Evolutionary conservation across 2,329 filamentous ascomycete genomes (phyloP), one percentile per base, ranked within the genome.

Genomic region (Grosmannia serpens): DNA sequence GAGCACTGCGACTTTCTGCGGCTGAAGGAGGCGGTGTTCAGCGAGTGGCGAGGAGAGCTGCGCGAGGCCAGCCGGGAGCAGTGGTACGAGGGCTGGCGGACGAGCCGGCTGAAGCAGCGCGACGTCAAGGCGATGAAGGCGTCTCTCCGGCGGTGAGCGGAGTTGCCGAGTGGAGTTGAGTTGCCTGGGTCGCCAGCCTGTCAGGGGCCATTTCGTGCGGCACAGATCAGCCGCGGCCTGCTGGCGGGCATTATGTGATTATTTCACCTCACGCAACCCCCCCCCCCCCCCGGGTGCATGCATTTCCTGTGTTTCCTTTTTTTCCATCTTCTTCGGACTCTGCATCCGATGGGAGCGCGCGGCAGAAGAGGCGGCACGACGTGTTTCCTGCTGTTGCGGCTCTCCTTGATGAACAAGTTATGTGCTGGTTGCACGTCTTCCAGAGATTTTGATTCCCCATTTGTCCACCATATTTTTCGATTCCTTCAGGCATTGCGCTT

Each of bases 1-100:
- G 83, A 88, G 65, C 94, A 99, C 74, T 99, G 94, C 74, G 94
- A 99, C 73, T 99, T 96, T 71, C 78, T 88, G 58, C 86, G 87
- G 62, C 80, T 99, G 64, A 94, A 94, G 74, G 91, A 97, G 60
- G 86, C 87, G 9, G 88, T 99, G 35, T 99, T 99, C 71, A 85
- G 78, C 64, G 92, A 97, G 68, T 99, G 94, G 94, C 87, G 92
- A 55, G 82, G 82, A 50, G 94, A 99, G 69, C 78, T 99, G 61
- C 87, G 92, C 61, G 90, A 96, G 71, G 88, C 90, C 56, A 95
- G 90, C 70, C 83, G 90, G 58, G 91, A 95, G 68, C 82, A 91
- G 66, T 96, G 91, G 89, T 97, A 97, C 67, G 92, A 97, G 72
- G 86, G 88, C 66, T 97, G 92, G 94, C 85, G 94, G 73, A 96